Conservation (phyloP, 495 filamentous ascomycete genomes). For the Podospora appendiculata region DNA sequence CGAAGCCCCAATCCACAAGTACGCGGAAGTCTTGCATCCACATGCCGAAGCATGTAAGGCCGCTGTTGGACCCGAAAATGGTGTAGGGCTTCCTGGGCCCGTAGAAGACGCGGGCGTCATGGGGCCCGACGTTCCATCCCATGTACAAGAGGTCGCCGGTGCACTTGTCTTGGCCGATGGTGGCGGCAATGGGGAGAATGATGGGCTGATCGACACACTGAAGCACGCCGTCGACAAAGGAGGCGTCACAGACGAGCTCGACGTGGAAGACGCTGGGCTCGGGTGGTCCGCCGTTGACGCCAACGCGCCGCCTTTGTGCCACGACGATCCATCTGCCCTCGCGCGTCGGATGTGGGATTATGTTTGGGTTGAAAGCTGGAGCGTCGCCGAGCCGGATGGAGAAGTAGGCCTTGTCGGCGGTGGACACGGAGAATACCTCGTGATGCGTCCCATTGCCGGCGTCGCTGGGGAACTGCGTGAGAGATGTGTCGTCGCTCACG, state of each 20-base stretch:
- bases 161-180: conserved; percentile 29
- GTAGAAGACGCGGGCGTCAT: conserved; percentile 47
- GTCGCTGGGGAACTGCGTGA: neutral
- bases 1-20: conserved; percentile 34
- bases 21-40: conserved; percentile 43
- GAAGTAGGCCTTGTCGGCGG: conserved; percentile 32
- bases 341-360: conserved; percentile 41
- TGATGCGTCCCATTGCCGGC: conserved; percentile 13
- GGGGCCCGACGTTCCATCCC: conserved; percentile 34
- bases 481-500: neutral
- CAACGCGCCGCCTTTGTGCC: conserved; percentile 24
- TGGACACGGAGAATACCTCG: conserved; percentile 37
- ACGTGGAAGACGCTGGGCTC: conserved; percentile 17
- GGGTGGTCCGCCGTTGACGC: conserved; percentile 5
- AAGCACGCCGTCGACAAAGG: conserved; percentile 29
- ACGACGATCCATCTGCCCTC: conserved; percentile 40
- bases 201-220: conserved; percentile 28
- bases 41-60: conserved; percentile 42
- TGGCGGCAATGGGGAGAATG: conserved; percentile 35
- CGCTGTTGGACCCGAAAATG: conserved; percentile 43
- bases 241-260: conserved; percentile 40
- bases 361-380: conserved; percentile 41
- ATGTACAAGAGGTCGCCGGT: conserved; percentile 26
- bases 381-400: conserved; percentile 31
- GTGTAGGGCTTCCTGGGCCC: conserved; percentile 37